Base-by-base conservation (phyloP, 441 rosid genomes). In the Adansonia madagascariensis region DNA sequence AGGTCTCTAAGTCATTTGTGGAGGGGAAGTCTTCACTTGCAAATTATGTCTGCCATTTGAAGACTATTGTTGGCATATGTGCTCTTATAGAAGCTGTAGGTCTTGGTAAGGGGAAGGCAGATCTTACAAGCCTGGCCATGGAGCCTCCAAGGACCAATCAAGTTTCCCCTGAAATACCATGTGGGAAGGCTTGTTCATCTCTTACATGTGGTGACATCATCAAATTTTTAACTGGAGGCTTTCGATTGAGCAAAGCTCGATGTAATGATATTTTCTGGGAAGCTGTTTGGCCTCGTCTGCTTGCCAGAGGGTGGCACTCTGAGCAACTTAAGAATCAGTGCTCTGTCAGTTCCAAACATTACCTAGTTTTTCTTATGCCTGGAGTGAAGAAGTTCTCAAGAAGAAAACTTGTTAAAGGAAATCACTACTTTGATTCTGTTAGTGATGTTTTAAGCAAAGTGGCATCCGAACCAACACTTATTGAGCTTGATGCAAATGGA, bases 231-330 rank as follows among this genome's bases (percentile, higher is more conserved):
- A 91, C 89, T 14, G 92, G 95, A 18, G 87, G 83, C 61, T 79
- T 85, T 52, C 90, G 95, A 64, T 78, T 91, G 79, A 88, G 92
- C 83, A 92, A 92, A 85, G 91, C 92, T 41, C 94, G 95, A 15
- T 83, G 87, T 73, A 91, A 74, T 75, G 94, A 92, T 82, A 86
- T 92, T 57, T 92, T 90, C 76, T 91, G 97, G 97, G 97, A 92
- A 85, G 94, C 92, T 65, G 89, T 91, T 62, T 92, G 97, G 97
- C 97, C 97, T 1, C 95, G 94, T 65, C 81, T 92, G 78, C 82
- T 92, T 8, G 95, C 92, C 39, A 82, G 86, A 83, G 95, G 97
- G 72, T 92, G 97, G 97, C 91, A 83, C 79, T 91, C 93, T 41
- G 94, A 92, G 84, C 88, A 89, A 80, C 89, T 89, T 0, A 76